Base-by-base conservation (phyloP, 805 yeast species). In the Jamesozyma jinghongensis region DNA sequence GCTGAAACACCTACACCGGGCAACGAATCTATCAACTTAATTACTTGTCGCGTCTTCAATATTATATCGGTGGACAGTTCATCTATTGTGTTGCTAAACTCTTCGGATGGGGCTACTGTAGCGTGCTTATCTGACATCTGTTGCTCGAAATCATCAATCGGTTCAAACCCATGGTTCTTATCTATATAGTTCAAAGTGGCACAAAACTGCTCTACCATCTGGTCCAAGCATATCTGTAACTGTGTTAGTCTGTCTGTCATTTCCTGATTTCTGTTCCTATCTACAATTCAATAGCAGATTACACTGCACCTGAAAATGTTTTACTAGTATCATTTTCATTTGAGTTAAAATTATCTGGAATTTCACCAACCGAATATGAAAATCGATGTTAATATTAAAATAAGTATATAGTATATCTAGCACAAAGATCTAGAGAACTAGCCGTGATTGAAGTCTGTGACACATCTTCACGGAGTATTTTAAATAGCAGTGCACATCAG, bases 1-100 rank as follows among this genome's bases (percentile, higher is more conserved):
- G 84, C 82, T 1, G 88, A 76, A 1, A 82, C 88, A 7, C 94
- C 96, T 2, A 86, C 85, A 11, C 97, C 97, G 0, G 98, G 98
- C 33, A 90, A 66, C 2, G 94, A 77, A 55, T 85, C 94, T 31
- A 90, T 87, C 20, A 90, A 73, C 53, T 84, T 79, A 31, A 85
- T 74, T 13, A 90, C 83, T 59, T 92, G 97, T 51, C 94, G 74
- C 4, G 94, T 76, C 55, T 88, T 88, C 43, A 86, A 63, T 19
- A 88, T 84, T 7, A 90, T 73, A 56, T 90, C 98, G 0, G 84
- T 76, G 2, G 95, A 75, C 7, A 92, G 68, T 56, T 92, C 97
- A 50, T 75, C 77, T 36, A 78, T 70, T 20, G 79, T 82, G 45
- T 69, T 61, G 22, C 51, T 40, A 40, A 62, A 65, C 33, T 66